Base-by-base conservation (phyloP, 352 stramenopile genomes). In the Pythium folliculosum region DNA sequence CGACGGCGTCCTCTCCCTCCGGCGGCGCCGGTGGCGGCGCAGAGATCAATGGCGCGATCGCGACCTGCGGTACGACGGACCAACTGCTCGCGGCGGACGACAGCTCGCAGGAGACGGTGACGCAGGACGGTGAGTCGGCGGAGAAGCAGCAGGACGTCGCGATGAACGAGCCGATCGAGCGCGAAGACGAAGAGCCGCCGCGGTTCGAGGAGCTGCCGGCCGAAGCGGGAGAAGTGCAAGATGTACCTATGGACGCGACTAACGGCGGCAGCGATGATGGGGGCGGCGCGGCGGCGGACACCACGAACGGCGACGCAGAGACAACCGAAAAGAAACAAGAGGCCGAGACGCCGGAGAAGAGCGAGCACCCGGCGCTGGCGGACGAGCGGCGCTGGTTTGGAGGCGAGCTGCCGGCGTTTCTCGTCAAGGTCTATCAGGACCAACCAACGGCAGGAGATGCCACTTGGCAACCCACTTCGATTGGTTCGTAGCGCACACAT, bases 71-170 rank as follows among this genome's bases (percentile, higher is more conserved):
- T n/a, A 22, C 51, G 40, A 54, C 47, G 23, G 55, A 70, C 55
- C n/a, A 53, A 23, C 51, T 70, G 50, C 51, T 70, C 22, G 63
- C 53, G 12, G 56, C 43, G 9, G 55, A 70, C 48, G 63, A 70
- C 25, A 70, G 63, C 22, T 64, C 63, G 25, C 63, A 64, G 38
- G 63, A 63, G 0, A 32, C 25, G 10, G 25, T 59, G 43, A 37
- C 51, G 5, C 27, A 43, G 0, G 62, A 43, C 0, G 52, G 22
- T 3, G 54, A 38, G 8, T 19, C 54, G 14, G 22, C 5, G 16
- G 37, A 63, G 53, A 5, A 32, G 27, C 27, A 32, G 27, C 27
- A 32, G 27, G 61, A 67, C 44, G 53, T 63, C 13, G 49, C 3
- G 17, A 66, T 60, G 60, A 37, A 45, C 8, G 13, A 5, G n/a